Percentiles rank a stretch among this genome's conserved stretches.
Conservation (phyloP, 305 asterid genomes). For the Coffea humblotiana region DNA sequence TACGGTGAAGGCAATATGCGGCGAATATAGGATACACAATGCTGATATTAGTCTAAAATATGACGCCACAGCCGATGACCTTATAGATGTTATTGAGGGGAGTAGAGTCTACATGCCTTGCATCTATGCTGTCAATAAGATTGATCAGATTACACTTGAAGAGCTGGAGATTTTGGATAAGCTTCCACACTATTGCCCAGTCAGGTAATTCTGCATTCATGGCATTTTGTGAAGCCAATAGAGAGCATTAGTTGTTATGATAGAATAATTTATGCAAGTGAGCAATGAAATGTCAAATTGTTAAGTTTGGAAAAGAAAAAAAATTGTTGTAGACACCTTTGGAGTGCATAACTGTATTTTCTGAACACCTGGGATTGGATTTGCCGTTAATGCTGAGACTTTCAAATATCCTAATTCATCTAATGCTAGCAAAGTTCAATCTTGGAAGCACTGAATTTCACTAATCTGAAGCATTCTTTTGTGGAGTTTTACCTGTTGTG, state of each 20-base stretch:
- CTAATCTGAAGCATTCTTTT: neutral
- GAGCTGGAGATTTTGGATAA: constrained; percentile 95
- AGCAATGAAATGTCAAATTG: neutral
- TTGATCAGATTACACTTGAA: constrained; percentile 94
- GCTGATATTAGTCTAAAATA: constrained; percentile 84
- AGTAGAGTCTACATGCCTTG: constrained; percentile 92
- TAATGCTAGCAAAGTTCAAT: neutral
- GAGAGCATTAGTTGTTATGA: neutral
- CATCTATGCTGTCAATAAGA: constrained; percentile 87
- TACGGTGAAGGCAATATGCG: constrained; percentile 93
- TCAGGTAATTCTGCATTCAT: constrained; percentile 55
- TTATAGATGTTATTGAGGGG: constrained; percentile 95
- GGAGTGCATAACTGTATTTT: neutral
- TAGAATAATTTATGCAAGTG: neutral
- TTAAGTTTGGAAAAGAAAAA: neutral
- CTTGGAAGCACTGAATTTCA: neutral
- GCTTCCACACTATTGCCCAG: constrained; percentile 95
- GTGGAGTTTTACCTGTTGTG: neutral
- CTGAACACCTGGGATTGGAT: neutral
- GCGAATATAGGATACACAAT: constrained; percentile 92
- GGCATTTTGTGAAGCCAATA: neutral
- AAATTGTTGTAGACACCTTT: neutral
- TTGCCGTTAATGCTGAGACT: neutral
- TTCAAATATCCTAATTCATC: neutral
- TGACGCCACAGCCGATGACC: constrained; percentile 99